These are phyloP conservation scores for Cyamopsis tetragonoloba DNA, from an alignment of 306 rosid genomes.

Conservation along the genomic window DNA sequence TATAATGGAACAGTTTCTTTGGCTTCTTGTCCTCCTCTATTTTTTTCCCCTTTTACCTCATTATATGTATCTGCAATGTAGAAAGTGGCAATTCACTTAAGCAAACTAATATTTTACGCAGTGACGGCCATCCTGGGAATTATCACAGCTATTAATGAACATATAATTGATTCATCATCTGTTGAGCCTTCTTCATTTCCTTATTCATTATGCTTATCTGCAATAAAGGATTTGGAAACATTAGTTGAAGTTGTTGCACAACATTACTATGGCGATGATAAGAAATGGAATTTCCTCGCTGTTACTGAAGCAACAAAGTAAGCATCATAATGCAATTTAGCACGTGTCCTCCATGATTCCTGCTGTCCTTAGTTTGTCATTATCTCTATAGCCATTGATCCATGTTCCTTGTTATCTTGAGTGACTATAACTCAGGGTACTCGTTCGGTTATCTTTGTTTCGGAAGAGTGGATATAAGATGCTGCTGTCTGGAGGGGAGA, in stretches of 20 bases:
- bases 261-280: slow-evolving; percentile 65
- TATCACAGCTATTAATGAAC: slow-evolving; percentile 71
- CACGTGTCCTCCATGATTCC: background rate
- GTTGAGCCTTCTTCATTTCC: slow-evolving; percentile 47
- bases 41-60: background rate
- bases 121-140: slow-evolving; percentile 64
- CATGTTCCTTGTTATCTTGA: slow-evolving; percentile 8
- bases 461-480: slow-evolving; percentile 68
- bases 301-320: slow-evolving; percentile 69
- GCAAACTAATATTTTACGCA: slow-evolving; percentile 34
- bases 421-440: slow-evolving; percentile 49
- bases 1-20: background rate
- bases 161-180: slow-evolving; percentile 53
- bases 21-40: background rate
- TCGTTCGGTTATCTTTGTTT: slow-evolving; percentile 64
- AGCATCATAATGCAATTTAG: slow-evolving; percentile 13
- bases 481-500: slow-evolving; percentile 69
- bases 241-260: slow-evolving; percentile 71
- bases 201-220: slow-evolving; percentile 61
- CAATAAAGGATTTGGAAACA: slow-evolving; percentile 73
- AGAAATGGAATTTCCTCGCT: slow-evolving; percentile 76
- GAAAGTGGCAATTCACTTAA: background rate
- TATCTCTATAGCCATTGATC: background rate
- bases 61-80: background rate
- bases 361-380: slow-evolving; percentile 11